These are phyloP conservation scores for Trametes sp. DNA, from an alignment of 1,284 basidiomycete genomes.

Conservation along the genomic window DNA sequence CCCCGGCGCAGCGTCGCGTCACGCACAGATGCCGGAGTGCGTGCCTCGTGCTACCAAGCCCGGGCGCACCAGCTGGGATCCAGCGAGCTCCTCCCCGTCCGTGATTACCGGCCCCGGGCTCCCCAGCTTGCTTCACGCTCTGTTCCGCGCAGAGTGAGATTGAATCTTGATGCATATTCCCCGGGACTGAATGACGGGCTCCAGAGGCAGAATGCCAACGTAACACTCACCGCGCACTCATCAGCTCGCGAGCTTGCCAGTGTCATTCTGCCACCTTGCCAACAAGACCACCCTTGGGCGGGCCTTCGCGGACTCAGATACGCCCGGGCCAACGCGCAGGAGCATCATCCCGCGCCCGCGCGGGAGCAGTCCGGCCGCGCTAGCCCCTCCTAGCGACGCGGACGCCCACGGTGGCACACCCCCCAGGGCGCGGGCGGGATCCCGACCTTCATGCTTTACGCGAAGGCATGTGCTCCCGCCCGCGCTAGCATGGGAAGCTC, in stretches of 20 bases:
- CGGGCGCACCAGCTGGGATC: not conserved
- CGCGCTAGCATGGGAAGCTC: conserved; percentile 14
- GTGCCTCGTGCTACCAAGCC: not conserved
- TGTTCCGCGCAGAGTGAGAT: not conserved
- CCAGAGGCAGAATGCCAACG: not conserved
- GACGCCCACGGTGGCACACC: too few relatives aligned
- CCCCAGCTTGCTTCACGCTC: not conserved
- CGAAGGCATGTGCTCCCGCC: conserved; percentile 7
- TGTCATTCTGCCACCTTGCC: too few relatives aligned
- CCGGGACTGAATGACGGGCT: not conserved
- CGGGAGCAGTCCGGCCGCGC: conserved; percentile 3
- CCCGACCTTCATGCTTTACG: not conserved
- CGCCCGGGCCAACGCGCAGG: not conserved
- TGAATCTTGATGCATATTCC: not conserved
- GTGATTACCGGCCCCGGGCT: not conserved
- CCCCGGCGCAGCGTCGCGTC: conserved; percentile 15
- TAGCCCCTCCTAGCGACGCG: conserved; percentile 1
- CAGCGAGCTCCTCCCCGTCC: not conserved
- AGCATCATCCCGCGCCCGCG: conserved; percentile 2
- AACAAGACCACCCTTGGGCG: not conserved
- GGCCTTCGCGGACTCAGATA: not conserved
- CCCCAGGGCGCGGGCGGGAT: not conserved
- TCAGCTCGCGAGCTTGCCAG: too few relatives aligned
- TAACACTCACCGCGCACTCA: not conserved
- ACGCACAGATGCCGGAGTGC: not conserved